Conservation (phyloP, 148 eudicot genomes). For the Cornus kousa region DNA sequence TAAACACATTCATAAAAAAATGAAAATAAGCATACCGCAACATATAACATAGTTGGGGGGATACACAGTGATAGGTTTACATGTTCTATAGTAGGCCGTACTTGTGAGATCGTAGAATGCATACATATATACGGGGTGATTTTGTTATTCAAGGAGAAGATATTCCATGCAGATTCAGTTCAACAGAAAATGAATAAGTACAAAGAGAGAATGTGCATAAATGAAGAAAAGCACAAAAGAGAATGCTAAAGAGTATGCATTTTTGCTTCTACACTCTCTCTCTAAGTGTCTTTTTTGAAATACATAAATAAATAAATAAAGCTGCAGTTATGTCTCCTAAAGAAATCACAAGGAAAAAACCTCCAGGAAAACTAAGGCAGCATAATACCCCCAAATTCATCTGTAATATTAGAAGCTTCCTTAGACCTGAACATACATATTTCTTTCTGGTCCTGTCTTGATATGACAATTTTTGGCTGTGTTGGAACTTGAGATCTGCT, state of each 20-base stretch:
- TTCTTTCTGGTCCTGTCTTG: neutral
- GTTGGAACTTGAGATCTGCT: conserved; percentile 1
- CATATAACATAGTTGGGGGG: neutral
- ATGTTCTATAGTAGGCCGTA: neutral
- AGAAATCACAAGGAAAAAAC: neutral
- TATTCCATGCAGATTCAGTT: neutral
- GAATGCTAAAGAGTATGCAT: neutral
- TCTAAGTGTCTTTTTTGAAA: neutral
- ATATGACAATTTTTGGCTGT: neutral
- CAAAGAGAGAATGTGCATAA: neutral
- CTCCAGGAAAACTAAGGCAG: neutral
- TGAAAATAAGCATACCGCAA: neutral
- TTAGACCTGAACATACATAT: neutral
- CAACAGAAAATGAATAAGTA: neutral
- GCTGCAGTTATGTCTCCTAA: neutral
- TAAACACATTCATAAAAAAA: no score
- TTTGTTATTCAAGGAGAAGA: neutral
- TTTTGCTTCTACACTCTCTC: neutral
- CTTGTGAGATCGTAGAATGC: neutral
- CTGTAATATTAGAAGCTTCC: neutral
- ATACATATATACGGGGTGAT: neutral
- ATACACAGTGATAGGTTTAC: neutral
- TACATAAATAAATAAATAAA: no score
- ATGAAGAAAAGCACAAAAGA: neutral
- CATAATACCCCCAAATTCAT: neutral